Evolutionary conservation across 805 yeast genomes (phyloP), one percentile per base, ranked within the genome.

Genomic region (Blastobotrys robertii): DNA sequence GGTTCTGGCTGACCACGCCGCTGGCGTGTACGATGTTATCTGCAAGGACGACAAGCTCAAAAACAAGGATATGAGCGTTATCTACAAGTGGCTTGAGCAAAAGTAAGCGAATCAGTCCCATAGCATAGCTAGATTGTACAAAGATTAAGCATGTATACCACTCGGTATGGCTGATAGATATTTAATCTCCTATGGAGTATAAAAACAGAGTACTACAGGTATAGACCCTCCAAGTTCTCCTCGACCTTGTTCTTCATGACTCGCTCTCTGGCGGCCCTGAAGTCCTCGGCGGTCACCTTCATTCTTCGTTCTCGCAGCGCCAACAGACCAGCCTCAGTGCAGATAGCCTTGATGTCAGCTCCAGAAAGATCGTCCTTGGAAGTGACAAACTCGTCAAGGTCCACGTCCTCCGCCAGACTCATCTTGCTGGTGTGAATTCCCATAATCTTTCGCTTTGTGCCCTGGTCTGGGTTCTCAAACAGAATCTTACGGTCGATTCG

Each of bases 261-360:
- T 56, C 95, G 78, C 64, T 90, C 97, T 68, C 87, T 84, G 10
- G 96, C 98, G 51, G 79, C 79, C 63, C 83, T 81, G 69, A 90
- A 90, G 62, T 90, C 98, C 48, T 84, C 85, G 25, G 88, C 92
- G 30, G 90, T 85, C 33, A 90, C 97, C 68, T 87, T 94, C 95
- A 90, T 90, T 67, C 97, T 78, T 65, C 97, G 81, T 64, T 90
- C 97, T 65, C 97, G 80, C 59, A 90, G 71, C 1, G 97, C 97
- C 58, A 87, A 74, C 67, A 90, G 73, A 44, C 97, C 97, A 1
- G 97, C 97, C 63, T 90, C 97, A 1, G 97, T 88, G 63, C 97
- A 87, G 50, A 90, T 86, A 44, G 97, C 97, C 68, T 90, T 90
- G 53, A 90, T 92, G 64, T 90, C 97, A 3, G 97, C 97, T 48